Conservation (phyloP, 2,329 filamentous ascomycete genomes). For the Epichloe baconii region DNA sequence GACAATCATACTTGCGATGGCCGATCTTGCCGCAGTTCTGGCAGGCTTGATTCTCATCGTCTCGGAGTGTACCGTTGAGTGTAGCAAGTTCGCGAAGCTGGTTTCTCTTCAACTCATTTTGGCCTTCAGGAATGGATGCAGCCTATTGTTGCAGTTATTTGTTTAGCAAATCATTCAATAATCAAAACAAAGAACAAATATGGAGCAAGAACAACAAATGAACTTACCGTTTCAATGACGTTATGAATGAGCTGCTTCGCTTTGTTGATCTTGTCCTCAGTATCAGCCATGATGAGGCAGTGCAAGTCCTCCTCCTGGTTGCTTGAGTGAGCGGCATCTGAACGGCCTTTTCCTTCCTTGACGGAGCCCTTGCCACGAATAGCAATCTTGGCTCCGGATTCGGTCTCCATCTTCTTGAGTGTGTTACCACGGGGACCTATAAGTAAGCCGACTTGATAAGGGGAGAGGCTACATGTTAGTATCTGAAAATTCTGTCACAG, state of each 20-base stretch:
- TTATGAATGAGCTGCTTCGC: constrained; percentile 98
- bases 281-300: constrained; percentile 99
- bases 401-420: constrained; percentile 97
- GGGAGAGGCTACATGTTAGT: constrained; percentile 90
- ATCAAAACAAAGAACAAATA: background rate
- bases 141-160: constrained; percentile 44
- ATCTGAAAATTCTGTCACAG: constrained; percentile 20
- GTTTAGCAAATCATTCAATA: background rate
- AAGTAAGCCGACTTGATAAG: constrained; percentile 95
- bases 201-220: background rate
- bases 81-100: constrained; percentile 95
- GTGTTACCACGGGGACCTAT: constrained; percentile 99
- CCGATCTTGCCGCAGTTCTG: constrained; percentile 99
- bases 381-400: constrained; percentile 96
- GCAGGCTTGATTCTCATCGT: constrained; percentile 98
- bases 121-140: constrained; percentile 94
- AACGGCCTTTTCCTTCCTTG: constrained; percentile 98
- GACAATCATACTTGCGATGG: constrained; percentile 97
- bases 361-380: constrained; percentile 99
- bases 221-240: constrained; percentile 88
- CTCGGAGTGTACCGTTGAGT: constrained; percentile 95
- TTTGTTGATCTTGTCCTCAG: constrained; percentile 98
- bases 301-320: constrained; percentile 99
- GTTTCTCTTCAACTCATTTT: constrained; percentile 98
- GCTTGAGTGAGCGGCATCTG: constrained; percentile 96